These are phyloP conservation scores for Linderina pennispora DNA, from an alignment of 192 early-diverging fungal species.

Conservation along the genomic window DNA sequence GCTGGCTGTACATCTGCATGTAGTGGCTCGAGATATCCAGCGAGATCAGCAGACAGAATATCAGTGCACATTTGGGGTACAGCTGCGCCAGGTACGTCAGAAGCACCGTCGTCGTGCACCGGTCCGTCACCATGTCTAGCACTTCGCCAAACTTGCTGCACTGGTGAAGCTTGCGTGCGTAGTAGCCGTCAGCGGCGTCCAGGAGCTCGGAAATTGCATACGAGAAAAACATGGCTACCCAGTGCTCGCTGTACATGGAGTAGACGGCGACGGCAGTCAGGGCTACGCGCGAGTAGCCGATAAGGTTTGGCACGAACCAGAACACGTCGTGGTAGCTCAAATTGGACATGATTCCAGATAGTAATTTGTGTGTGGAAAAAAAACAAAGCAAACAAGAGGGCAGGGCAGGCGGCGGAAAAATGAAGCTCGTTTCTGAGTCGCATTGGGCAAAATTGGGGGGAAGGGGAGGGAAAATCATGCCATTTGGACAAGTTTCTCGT, in stretches of 20 bases:
- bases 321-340: slow-evolving; percentile 28
- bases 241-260: slow-evolving; percentile 65
- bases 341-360: slow-evolving; percentile 51
- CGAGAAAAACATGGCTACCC: slow-evolving; percentile 63
- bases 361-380: slow-evolving; percentile 76
- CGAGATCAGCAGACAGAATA: slow-evolving; percentile 86
- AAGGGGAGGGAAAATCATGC: background rate
- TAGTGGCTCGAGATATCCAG: slow-evolving; percentile 97
- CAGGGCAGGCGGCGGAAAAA: too few species aligned
- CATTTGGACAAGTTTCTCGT: background rate
- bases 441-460: too few species aligned
- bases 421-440: too few species aligned
- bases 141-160: slow-evolving; percentile 97
- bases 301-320: slow-evolving; percentile 38
- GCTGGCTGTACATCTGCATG: slow-evolving; percentile 96
- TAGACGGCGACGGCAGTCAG: slow-evolving; percentile 67
- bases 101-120: slow-evolving; percentile 88
- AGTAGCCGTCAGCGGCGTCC: slow-evolving; percentile 92
- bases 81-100: slow-evolving; percentile 73
- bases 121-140: slow-evolving; percentile 98
- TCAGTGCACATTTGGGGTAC: slow-evolving; percentile 62
- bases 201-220: slow-evolving; percentile 88
- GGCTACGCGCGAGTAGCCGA: slow-evolving; percentile 83
- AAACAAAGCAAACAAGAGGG: too few species aligned
- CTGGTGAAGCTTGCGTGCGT: slow-evolving; percentile 88